phyloP scores from a whole-genome alignment of 2,329 filamentous ascomycete genomes.

The Colletotrichum chlorophyti region DNA sequence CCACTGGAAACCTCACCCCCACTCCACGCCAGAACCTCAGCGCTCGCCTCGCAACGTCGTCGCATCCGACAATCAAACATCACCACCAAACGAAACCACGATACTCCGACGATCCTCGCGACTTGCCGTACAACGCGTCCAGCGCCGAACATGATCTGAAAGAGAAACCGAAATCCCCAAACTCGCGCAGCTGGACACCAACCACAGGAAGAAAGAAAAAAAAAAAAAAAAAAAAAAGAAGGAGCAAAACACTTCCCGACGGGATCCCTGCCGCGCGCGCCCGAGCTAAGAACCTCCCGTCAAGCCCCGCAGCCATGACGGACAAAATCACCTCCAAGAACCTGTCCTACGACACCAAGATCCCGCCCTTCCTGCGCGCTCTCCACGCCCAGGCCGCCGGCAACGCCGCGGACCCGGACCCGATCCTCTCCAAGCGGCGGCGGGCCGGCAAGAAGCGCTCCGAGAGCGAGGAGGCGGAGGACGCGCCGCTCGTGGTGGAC shows the following conservation, averaged over 20 bases:
- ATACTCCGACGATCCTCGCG: too few species aligned
- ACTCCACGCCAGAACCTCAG: neutral
- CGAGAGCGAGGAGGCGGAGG: conserved; percentile 75
- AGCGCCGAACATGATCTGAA: too few species aligned
- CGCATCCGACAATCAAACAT: neutral
- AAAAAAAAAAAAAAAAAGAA: too few species aligned
- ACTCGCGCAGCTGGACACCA: too few species aligned
- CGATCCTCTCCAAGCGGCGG: conserved; percentile 56
- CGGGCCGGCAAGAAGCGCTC: conserved; percentile 61
- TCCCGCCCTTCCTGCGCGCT: conserved; percentile 67
- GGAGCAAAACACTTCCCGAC: too few species aligned
- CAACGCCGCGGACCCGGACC: conserved; percentile 57
- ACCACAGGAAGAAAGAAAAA: too few species aligned
- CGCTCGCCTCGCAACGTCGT: neutral
- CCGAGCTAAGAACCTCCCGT: neutral
- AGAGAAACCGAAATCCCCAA: too few species aligned
- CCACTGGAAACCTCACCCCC: too few species aligned
- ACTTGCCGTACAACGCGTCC: too few species aligned
- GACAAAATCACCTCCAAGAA: conserved; percentile 75
- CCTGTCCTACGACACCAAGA: conserved; percentile 67
- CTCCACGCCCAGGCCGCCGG: conserved; percentile 60
- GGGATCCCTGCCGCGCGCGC: too few species aligned
- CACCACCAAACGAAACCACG: neutral
- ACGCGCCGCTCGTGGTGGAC: conserved; percentile 77
- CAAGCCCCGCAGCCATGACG: conserved; percentile 44